Evolutionary conservation across 1,139 yeast species (phyloP).

Genomic region (Suhomyces coccinellae): DNA sequence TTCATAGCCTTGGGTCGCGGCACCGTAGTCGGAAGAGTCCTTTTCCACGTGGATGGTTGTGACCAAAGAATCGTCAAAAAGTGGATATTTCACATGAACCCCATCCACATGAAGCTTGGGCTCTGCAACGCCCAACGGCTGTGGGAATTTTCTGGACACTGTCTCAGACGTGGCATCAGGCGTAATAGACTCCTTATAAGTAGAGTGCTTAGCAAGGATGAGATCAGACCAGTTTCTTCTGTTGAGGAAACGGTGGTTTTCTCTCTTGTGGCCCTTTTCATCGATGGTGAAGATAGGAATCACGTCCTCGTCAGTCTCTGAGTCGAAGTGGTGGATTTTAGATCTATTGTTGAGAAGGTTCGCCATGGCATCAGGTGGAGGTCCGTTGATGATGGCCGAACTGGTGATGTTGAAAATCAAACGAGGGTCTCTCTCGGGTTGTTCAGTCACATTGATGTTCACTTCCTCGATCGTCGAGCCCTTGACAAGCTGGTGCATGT

Average conservation of each 20-base stretch:
- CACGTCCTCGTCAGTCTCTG: constrained; percentile 73
- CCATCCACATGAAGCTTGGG: constrained; percentile 8
- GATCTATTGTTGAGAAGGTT: constrained; percentile 63
- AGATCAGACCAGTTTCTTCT: constrained; percentile 74
- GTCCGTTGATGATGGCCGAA: constrained; percentile 87
- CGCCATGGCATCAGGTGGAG: constrained; percentile 91
- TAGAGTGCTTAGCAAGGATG: constrained; percentile 39
- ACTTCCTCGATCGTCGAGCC: constrained; percentile 29
- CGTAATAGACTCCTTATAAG: constrained; percentile 23
- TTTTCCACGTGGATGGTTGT: constrained; percentile 74
- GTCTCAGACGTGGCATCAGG: constrained; percentile 8
- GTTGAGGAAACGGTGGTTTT: constrained; percentile 64
- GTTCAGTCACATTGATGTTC: constrained; percentile 39
- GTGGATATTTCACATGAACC: constrained; percentile 46
- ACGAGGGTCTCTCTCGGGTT: constrained; percentile 70
- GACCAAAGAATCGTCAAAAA: constrained; percentile 58
- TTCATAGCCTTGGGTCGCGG: constrained; percentile 65
- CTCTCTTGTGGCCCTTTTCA: constrained; percentile 56
- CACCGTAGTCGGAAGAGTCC: constrained; percentile 50
- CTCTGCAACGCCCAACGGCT: constrained; percentile 19
- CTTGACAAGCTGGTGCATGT: constrained; percentile 27
- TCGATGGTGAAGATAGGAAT: constrained; percentile 68
- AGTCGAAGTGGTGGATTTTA: constrained; percentile 64
- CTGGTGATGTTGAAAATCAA: constrained; percentile 81
- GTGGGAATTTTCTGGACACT: constrained; percentile 31